Percentiles rank a stretch among this genome's conserved stretches.
Evolutionary conservation across 805 yeast genomes (phyloP).

Genomic region (Ogataea corticis): DNA sequence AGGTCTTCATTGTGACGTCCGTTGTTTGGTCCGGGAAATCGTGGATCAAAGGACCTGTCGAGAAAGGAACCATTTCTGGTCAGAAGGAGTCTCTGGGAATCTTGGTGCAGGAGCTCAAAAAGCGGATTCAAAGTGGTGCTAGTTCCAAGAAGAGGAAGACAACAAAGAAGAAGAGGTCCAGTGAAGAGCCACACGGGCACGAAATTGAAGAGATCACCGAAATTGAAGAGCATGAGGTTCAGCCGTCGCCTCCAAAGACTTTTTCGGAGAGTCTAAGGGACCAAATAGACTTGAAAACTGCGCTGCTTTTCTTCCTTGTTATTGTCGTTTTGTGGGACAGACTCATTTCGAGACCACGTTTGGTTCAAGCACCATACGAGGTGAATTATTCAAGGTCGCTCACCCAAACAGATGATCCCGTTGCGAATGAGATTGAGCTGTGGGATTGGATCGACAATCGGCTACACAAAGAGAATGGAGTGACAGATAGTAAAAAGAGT

Average conservation of each 20-base stretch:
- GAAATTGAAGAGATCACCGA: constrained; percentile 11
- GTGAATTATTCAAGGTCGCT: not conserved
- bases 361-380: constrained; percentile 9
- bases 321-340: constrained; percentile 24
- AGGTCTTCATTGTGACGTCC: constrained; percentile 50
- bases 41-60: constrained; percentile 77
- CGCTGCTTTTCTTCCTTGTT: constrained; percentile 22
- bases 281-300: constrained; percentile 26
- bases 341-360: constrained; percentile 6
- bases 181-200: constrained; percentile 21
- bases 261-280: constrained; percentile 16
- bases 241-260: constrained; percentile 13
- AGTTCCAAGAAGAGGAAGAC: not conserved
- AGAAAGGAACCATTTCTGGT: constrained; percentile 71
- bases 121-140: constrained; percentile 32
- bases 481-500: no score
- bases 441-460: constrained; percentile 70
- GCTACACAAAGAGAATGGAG: constrained; percentile 16
- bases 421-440: constrained; percentile 55
- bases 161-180: constrained; percentile 15
- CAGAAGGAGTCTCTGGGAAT: constrained; percentile 60
- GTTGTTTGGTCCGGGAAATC: constrained; percentile 75
- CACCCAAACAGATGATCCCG: constrained; percentile 29
- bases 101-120: constrained; percentile 48
- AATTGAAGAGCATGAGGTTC: constrained; percentile 10